These are phyloP conservation scores for Scleroderma citrinum DNA, from an alignment of 768 basidiomycete genomes.

Conservation along the genomic window DNA sequence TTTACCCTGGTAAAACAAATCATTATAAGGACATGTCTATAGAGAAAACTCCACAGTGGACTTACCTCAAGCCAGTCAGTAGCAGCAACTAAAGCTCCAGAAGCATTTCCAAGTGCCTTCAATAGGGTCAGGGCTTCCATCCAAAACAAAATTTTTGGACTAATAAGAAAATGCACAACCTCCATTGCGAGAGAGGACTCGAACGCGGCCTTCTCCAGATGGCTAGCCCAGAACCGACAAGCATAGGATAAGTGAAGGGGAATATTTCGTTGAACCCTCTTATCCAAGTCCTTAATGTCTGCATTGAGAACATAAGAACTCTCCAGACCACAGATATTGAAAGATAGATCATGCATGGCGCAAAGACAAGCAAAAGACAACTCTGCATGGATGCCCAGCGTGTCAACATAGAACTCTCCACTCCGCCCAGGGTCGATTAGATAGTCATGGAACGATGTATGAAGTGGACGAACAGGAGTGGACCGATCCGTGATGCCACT, in stretches of 20 bases:
- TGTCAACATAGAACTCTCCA: constrained; percentile 4
- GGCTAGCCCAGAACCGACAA: constrained; percentile 33
- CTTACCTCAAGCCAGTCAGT: not conserved
- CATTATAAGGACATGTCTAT: not conserved
- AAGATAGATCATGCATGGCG: constrained; percentile 20
- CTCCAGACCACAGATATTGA: constrained; percentile 35
- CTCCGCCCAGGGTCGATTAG: constrained; percentile 9
- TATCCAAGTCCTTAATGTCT: constrained; percentile 16
- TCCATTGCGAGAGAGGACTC: constrained; percentile 12
- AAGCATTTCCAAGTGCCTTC: not conserved
- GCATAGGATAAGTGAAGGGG: constrained; percentile 29
- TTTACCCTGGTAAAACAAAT: not conserved
- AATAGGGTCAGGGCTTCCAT: constrained; percentile 29
- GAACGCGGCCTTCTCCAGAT: constrained; percentile 12
- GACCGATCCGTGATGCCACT: not conserved
- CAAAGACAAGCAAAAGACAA: constrained; percentile 19
- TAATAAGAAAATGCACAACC: constrained; percentile 14
- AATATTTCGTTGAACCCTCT: constrained; percentile 21
- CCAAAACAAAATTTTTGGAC: constrained; percentile 30
- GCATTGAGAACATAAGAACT: constrained; percentile 28
- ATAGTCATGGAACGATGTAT: constrained; percentile 26
- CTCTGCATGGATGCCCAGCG: constrained; percentile 7
- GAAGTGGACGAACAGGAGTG: constrained; percentile 14
- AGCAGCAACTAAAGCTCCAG: not conserved
- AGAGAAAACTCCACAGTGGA: not conserved